Base-by-base conservation (phyloP, 2,329 filamentous ascomycete genomes). In the Cryphonectria radicalis region DNA sequence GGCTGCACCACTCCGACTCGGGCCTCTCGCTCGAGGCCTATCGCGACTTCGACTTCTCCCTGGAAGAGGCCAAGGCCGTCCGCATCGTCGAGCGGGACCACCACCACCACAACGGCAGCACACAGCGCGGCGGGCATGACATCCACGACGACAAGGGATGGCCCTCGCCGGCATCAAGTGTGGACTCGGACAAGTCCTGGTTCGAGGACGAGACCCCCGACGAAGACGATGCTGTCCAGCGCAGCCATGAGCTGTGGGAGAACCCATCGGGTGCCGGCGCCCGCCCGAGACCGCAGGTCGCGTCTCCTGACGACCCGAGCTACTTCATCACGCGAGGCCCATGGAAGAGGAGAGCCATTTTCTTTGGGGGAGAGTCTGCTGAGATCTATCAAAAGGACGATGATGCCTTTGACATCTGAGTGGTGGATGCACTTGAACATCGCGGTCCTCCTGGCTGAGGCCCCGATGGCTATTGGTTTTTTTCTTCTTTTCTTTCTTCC, bases 341-440 rank as follows among this genome's bases (percentile, higher is more conserved):
- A 66, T 81, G 80, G 80, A 81, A 81, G 77, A 75, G 80, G 28
- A 73, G 78, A 5, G 80, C 78, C 32, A 80, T 81, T 55, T 76
- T 81, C 64, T 81, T 81, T 70, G 70, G 73, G 7, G 70, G 66
- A 17, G 65, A 66, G 55, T 65, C 71, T 1, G 67, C 74, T 8
- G 72, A 72, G 40, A 66, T 68, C 40, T 66, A 70, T 67, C 76
- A 75, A 4, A 72, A 72, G 37, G 77, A 77, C 28, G 77, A 78
- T 10, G 78, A 80, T 66, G 74, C 68, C 22, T 80, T 78, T 35
- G 74, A 76, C 50, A 67, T 76, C 28, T 72, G 63, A 68, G 46
- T 3, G 22, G 13, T 35, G 22, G 19, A 19, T 19, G 55, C n/a
- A 57, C 6, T 32, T 32, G 32, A n/a, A 22, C 35, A 28, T 28